phyloP scores from a whole-genome alignment of 306 rosid genomes.

The Clitoria ternatea region DNA sequence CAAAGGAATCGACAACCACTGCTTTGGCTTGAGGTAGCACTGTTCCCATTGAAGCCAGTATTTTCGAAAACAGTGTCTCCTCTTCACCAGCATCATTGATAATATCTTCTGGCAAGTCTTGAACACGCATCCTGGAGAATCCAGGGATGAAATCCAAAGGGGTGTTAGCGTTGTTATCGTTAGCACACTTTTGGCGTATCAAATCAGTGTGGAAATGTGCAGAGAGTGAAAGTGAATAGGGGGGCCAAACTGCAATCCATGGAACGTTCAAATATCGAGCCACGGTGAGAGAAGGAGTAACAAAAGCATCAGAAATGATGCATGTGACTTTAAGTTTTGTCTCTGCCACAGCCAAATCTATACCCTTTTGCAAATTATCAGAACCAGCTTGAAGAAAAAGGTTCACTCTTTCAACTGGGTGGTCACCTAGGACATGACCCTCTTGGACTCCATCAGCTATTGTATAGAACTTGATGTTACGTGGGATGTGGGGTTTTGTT shows the following conservation, averaged over 20 bases:
- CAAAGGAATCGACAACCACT: conserved; percentile 28
- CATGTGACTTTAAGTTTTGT: conserved; percentile 22
- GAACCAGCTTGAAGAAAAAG: conserved; percentile 29
- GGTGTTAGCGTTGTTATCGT: neutral
- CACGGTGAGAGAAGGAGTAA: neutral
- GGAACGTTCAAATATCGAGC: conserved; percentile 37
- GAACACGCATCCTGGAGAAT: conserved; percentile 19
- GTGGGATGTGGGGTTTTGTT: conserved; percentile 17
- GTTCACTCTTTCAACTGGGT: conserved; percentile 21
- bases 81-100: neutral
- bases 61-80: conserved; percentile 18
- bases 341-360: conserved; percentile 15
- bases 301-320: conserved; percentile 35
- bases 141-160: conserved; percentile 39
- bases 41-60: conserved; percentile 17
- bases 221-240: conserved; percentile 21
- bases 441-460: conserved; percentile 25
- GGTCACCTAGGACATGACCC: neutral
- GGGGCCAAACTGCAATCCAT: conserved; percentile 42
- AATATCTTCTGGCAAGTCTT: conserved; percentile 33
- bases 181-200: neutral
- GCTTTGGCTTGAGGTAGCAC: conserved; percentile 33
- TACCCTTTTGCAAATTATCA: conserved; percentile 13
- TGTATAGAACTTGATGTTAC: neutral
- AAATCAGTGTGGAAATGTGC: conserved; percentile 29